phyloP scores from a whole-genome alignment of 2,329 filamentous ascomycete species.

The Curvularia spicifera region DNA sequence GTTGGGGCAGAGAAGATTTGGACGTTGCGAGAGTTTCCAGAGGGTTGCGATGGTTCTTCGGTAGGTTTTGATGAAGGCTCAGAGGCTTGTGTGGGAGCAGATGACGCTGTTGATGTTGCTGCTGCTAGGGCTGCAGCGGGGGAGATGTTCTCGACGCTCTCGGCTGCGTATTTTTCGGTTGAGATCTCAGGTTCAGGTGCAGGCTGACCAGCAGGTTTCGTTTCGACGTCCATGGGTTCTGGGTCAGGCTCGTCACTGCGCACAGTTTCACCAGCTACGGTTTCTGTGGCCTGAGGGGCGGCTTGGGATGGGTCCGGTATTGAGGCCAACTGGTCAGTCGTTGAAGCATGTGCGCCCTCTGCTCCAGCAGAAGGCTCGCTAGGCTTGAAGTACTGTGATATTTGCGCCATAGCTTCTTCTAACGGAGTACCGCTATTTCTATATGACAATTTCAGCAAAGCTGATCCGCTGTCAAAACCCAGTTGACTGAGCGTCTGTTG shows the following conservation, averaged over 20 bases:
- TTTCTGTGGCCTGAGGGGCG: constrained; percentile 34
- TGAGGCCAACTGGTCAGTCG: constrained; percentile 37
- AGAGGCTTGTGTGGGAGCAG: constrained; percentile 23
- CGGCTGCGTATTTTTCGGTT: constrained; percentile 22
- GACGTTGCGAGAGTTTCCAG: constrained; percentile 56
- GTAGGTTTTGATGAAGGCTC: not conserved
- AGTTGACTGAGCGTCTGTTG: constrained; percentile 89
- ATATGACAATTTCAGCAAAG: constrained; percentile 79
- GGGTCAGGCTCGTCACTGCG: constrained; percentile 32
- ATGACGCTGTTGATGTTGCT: constrained; percentile 27
- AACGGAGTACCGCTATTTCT: constrained; percentile 77
- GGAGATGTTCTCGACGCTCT: constrained; percentile 26
- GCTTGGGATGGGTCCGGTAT: constrained; percentile 30
- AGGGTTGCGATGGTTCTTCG: constrained; percentile 21
- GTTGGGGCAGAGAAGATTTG: constrained; percentile 80
- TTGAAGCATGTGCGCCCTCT: constrained; percentile 38
- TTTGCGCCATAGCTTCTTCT: constrained; percentile 83
- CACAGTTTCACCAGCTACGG: constrained; percentile 35
- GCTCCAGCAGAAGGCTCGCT: constrained; percentile 40
- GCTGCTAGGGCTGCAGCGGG: constrained; percentile 31
- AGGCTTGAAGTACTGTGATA: constrained; percentile 73
- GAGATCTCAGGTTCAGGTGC: constrained; percentile 22
- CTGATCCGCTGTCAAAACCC: constrained; percentile 83
- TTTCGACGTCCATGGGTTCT: constrained; percentile 42
- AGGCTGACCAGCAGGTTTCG: constrained; percentile 22